phyloP scores from a whole-genome alignment of 306 rosid genomes.

The Prunus armeniaca region DNA sequence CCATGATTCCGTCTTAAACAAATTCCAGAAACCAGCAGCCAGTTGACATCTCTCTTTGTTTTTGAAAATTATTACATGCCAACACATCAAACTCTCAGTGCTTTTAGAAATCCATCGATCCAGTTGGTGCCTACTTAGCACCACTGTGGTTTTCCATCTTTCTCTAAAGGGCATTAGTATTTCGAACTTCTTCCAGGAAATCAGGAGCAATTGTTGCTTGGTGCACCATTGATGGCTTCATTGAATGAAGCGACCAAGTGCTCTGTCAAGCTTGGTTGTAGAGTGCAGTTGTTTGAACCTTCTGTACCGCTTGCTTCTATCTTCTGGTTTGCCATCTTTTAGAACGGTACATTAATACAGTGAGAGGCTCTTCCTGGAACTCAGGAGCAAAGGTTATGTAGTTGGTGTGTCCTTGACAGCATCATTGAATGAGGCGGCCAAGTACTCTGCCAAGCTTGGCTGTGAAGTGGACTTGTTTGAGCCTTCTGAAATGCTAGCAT shows the following conservation, averaged over 20 bases:
- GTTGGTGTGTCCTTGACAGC: constrained; percentile 38
- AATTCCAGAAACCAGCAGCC: background rate
- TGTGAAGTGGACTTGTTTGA: constrained; percentile 41
- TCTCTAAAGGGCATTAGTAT: background rate
- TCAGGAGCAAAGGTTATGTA: constrained; percentile 17
- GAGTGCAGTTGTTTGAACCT: constrained; percentile 29
- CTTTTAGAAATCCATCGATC: background rate
- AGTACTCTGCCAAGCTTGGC: constrained; percentile 86
- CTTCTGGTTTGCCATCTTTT: background rate
- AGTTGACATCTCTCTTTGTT: background rate
- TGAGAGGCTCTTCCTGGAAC: background rate
- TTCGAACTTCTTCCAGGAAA: background rate
- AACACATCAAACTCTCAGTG: background rate
- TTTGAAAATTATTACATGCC: background rate
- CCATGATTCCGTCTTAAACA: background rate
- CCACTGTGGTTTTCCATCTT: background rate
- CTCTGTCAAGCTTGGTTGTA: constrained; percentile 77
- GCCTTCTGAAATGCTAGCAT: constrained; percentile 37
- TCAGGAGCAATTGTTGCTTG: background rate
- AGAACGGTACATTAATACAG: background rate
- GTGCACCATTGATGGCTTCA: constrained; percentile 40
- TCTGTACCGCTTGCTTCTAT: constrained; percentile 32
- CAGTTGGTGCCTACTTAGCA: background rate
- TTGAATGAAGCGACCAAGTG: constrained; percentile 63
- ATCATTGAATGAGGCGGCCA: constrained; percentile 76